Conservation (phyloP, 345 rosid genomes). For the Zanthoxylum bungeanum region DNA sequence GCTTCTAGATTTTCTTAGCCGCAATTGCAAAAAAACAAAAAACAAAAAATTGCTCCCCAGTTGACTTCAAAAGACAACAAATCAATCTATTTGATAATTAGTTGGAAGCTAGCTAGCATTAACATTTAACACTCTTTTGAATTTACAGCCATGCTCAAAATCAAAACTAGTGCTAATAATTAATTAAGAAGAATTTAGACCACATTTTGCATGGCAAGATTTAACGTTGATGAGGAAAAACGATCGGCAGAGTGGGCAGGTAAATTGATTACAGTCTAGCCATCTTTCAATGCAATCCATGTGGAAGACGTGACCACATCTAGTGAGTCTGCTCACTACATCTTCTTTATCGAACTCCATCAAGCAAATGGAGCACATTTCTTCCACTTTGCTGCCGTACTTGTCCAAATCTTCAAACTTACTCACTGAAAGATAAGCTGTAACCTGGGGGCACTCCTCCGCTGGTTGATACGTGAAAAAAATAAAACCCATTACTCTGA, state of each 20-base stretch:
- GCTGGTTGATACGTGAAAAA: constrained; percentile 8
- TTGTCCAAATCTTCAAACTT: constrained; percentile 33
- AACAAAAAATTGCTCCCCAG: neutral
- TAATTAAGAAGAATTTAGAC: neutral
- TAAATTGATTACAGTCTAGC: constrained; percentile 50
- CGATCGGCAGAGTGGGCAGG: constrained; percentile 81
- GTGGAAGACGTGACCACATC: constrained; percentile 73
- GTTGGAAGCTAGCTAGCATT: neutral
- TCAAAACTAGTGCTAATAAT: neutral
- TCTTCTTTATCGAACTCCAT: constrained; percentile 48
- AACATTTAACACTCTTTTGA: neutral
- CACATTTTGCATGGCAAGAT: neutral
- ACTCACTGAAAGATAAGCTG: constrained; percentile 25
- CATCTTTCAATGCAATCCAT: constrained; percentile 56
- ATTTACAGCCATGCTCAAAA: neutral
- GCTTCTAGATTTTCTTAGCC: neutral
- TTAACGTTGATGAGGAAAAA: constrained; percentile 26
- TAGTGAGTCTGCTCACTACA: constrained; percentile 44
- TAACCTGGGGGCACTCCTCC: constrained; percentile 1
- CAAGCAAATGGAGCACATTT: constrained; percentile 65
- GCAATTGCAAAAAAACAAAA: neutral
- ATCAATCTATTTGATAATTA: too few species aligned
- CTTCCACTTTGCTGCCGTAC: constrained; percentile 1
- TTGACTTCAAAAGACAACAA: neutral
- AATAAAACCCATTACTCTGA: constrained; percentile 7